Conservation (phyloP, 371 early-diverging fungal genomes). For the Mucor lusitanicus region DNA sequence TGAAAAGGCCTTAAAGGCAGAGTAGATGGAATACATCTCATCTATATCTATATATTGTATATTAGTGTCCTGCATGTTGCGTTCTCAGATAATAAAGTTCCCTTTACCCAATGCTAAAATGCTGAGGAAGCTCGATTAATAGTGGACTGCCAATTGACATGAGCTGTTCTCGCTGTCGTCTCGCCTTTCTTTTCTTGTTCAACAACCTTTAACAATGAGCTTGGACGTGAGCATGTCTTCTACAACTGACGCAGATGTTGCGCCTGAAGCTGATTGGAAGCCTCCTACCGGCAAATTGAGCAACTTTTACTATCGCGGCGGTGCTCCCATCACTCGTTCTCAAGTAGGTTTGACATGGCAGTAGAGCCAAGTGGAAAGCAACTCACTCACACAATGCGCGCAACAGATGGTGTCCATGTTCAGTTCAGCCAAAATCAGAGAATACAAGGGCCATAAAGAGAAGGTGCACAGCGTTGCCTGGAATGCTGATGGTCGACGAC, state of each 20-base stretch:
- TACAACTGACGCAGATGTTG: too few species aligned
- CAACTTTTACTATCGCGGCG: slow-evolving; percentile 30
- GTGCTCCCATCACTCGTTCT: slow-evolving; percentile 26
- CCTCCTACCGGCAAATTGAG: slow-evolving; percentile 37
- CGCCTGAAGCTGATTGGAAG: slow-evolving; percentile 30
- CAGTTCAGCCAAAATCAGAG: slow-evolving; percentile 39
- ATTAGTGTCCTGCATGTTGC: background rate
- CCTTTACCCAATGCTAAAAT: background rate
- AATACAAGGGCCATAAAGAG: slow-evolving; percentile 60
- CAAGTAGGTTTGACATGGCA: slow-evolving; percentile 24
- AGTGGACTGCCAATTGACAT: background rate
- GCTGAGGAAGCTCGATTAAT: background rate
- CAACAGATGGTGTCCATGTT: slow-evolving; percentile 40
- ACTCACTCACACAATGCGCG: background rate
- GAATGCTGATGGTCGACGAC: slow-evolving; percentile 65
- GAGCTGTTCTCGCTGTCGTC: too few species aligned
- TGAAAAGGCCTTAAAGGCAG: slow-evolving; percentile 49
- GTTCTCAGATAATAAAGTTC: background rate
- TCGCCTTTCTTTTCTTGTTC: too few species aligned
- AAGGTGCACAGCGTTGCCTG: slow-evolving; percentile 69
- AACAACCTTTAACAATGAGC: too few species aligned
- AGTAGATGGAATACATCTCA: slow-evolving; percentile 17
- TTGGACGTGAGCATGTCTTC: too few species aligned
- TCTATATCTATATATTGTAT: background rate
- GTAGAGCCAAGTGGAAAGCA: background rate